Evolutionary conservation across 2,329 filamentous ascomycete genomes (phyloP), one percentile per base, ranked within the genome.

Genomic region (Aspergillus carbonarius): DNA sequence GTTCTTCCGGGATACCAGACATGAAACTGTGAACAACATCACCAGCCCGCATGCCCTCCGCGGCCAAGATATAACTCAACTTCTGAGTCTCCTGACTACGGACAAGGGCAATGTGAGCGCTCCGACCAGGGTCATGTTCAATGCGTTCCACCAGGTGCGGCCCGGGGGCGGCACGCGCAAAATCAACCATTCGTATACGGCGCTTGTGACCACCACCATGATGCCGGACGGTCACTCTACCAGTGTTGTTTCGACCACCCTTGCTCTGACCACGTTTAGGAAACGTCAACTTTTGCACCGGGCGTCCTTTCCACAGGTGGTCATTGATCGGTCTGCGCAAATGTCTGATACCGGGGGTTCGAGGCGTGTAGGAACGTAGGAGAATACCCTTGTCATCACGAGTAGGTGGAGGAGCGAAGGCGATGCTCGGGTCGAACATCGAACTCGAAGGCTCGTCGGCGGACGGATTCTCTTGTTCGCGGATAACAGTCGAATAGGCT

Each of bases 71-170:
- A 76, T 99, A 99, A 65, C 88, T 91, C 78, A 95, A 88, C 65
- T 83, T 84, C 12, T 87, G 85, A 0, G 89, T 93, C 49, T 86
- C 83, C 64, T 92, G 81, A 68, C 90, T 87, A 51, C 87, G 92
- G 49, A 97, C 71, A 57, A 99, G 83, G 5, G 95, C 95, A 75
- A 99, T 93, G 73, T 99, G 95, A 13, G 93, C 92, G 69, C 88
- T 96, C 53, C 95, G 89, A 65, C 92, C 92, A 0, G 95, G 95
- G 69, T 99, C 96, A 75, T 98, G 93, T 76, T 99, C 95, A 70
- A 99, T 93, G 61, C 95, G 87, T 73, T 98, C 93, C 55, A 99
- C 93, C 15, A 88, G 78, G 68, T 98, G 95, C 63, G 90, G 88
- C 17, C 95, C 95, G 0, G 92, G 86, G 25, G 84, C 84, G 75